A percentile compares a stretch with the other conserved stretches of the same genome.
These are phyloP conservation scores for Chloris gayana DNA, from an alignment of 176 grass and related monocot species.

Conservation along the genomic window DNA sequence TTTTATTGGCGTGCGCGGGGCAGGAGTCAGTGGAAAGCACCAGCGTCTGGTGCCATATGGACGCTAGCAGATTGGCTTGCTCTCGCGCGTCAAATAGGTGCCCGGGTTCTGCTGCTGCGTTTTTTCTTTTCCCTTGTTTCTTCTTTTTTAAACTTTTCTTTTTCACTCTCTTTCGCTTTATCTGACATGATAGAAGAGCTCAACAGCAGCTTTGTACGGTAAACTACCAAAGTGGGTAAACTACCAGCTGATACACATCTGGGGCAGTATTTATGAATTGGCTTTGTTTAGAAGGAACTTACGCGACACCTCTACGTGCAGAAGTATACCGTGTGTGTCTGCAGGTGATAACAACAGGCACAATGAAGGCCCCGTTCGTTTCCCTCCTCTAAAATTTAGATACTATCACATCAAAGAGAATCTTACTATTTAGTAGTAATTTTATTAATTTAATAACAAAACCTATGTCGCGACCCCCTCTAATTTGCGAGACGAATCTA, in stretches of 20 bases:
- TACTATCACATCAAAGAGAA: too few species aligned
- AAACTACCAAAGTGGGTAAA: not conserved
- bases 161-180: not conserved
- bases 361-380: too few species aligned
- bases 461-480: too few species aligned
- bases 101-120: not conserved
- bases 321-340: too few species aligned
- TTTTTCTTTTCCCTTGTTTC: conserved; percentile 17
- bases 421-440: too few species aligned
- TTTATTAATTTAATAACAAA: too few species aligned
- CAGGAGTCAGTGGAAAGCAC: not conserved
- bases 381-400: too few species aligned
- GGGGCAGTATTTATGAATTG: not conserved
- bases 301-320: too few species aligned
- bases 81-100: not conserved
- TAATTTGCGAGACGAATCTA: too few species aligned
- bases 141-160: conserved; percentile 14
- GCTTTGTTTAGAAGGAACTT: not conserved
- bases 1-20: conserved; percentile 31
- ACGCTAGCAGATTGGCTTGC: conserved; percentile 14
- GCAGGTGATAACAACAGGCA: too few species aligned
- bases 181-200: conserved; percentile 4
- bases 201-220: conserved; percentile 11
- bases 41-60: conserved; percentile 43
- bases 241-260: not conserved